phyloP scores from a whole-genome alignment of 768 basidiomycete species.

The Russula lepida region DNA sequence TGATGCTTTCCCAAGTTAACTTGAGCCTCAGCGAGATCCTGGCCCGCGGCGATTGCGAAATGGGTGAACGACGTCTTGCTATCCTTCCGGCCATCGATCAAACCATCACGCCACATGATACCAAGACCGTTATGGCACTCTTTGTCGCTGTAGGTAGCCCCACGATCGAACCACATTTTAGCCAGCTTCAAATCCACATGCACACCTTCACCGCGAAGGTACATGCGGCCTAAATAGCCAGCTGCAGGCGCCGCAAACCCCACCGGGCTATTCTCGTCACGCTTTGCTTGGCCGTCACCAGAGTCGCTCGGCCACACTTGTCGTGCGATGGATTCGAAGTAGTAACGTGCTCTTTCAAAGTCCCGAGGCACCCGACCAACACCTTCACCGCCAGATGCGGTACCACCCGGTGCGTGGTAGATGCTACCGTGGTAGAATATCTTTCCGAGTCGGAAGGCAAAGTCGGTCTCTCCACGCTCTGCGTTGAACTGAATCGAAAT shows the following conservation, averaged over 20 bases:
- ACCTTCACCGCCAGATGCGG: constrained; percentile 84
- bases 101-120: constrained; percentile 85
- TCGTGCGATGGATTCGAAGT: constrained; percentile 79
- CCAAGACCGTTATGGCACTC: constrained; percentile 89
- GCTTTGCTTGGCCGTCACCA: constrained; percentile 37
- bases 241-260: constrained; percentile 72
- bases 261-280: constrained; percentile 27
- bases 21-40: constrained; percentile 88
- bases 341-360: constrained; percentile 64
- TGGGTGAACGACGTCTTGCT: constrained; percentile 50
- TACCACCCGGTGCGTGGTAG: constrained; percentile 70
- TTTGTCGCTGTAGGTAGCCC: constrained; percentile 67
- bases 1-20: constrained; percentile 83
- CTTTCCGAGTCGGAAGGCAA: constrained; percentile 88
- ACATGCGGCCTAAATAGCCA: constrained; percentile 89
- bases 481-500: constrained; percentile 70
- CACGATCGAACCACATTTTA: constrained; percentile 93
- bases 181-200: constrained; percentile 66
- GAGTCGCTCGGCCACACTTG: constrained; percentile 85
- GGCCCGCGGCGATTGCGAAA: constrained; percentile 73
- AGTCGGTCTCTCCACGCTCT: constrained; percentile 81
- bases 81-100: constrained; percentile 60
- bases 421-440: constrained; percentile 96
- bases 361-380: constrained; percentile 82
- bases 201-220: constrained; percentile 86